Evolutionary conservation across 495 filamentous ascomycete genomes (phyloP).

Genomic region (Penicillium goetzii): DNA sequence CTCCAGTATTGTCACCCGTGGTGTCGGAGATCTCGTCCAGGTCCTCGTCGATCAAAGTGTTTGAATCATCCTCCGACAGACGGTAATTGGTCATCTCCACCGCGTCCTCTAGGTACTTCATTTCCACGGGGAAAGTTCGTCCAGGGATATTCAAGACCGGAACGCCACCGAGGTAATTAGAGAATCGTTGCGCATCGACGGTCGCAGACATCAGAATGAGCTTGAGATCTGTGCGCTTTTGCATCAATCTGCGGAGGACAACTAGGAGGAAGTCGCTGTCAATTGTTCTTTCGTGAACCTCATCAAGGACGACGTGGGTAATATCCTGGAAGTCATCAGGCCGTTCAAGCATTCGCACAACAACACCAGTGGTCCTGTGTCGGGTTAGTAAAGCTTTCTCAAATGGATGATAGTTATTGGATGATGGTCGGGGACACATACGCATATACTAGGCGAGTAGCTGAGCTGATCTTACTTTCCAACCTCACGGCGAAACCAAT

Average conservation of each 20-base stretch:
- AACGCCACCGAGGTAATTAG: conserved; percentile 79
- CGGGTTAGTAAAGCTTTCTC: conserved; percentile 10
- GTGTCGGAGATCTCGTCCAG: conserved; percentile 53
- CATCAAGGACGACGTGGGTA: conserved; percentile 90
- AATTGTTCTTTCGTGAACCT: conserved; percentile 93
- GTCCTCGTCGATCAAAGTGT: conserved; percentile 48
- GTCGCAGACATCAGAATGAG: conserved; percentile 97
- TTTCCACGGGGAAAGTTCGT: conserved; percentile 87
- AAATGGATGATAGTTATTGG: neutral
- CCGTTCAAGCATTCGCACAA: conserved; percentile 94
- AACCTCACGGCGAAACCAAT: conserved; percentile 93
- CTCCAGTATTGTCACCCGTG: conserved; percentile 39
- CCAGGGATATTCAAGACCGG: conserved; percentile 89
- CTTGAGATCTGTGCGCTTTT: conserved; percentile 70
- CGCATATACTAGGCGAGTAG: conserved; percentile 87
- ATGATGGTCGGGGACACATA: conserved; percentile 29
- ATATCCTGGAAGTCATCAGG: conserved; percentile 83
- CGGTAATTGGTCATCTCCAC: conserved; percentile 78
- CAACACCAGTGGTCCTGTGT: conserved; percentile 71
- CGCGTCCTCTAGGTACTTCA: conserved; percentile 88
- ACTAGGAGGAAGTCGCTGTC: conserved; percentile 95
- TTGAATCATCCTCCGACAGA: conserved; percentile 54
- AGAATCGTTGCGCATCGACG: conserved; percentile 88
- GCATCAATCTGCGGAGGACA: conserved; percentile 79
- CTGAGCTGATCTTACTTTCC: conserved; percentile 78